Conservation (phyloP, 495 filamentous ascomycete genomes). For the Xylaria castorea region DNA sequence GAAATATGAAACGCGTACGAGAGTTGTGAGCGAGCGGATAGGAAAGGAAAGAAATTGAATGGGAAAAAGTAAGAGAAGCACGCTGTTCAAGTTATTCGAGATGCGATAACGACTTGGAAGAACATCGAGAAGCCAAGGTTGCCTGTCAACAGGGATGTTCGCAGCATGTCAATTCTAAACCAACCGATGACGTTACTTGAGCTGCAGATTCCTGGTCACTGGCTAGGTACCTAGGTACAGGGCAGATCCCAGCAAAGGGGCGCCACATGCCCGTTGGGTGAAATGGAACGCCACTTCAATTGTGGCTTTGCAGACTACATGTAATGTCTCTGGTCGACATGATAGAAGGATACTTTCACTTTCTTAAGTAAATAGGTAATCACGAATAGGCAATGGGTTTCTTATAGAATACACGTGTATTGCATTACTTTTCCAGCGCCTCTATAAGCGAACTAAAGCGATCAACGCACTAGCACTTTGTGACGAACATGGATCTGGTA, state of each 20-base stretch:
- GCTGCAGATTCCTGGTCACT: neutral
- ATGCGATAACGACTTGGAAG: neutral
- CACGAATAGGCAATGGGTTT: neutral
- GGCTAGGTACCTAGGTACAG: neutral
- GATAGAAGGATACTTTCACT: neutral
- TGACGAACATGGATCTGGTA: neutral
- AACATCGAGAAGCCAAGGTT: conserved; percentile 5
- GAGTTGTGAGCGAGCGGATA: neutral
- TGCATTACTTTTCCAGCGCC: neutral
- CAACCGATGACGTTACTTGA: conserved; percentile 22
- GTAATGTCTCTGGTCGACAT: neutral
- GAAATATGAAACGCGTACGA: conserved; percentile 2
- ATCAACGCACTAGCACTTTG: conserved; percentile 6
- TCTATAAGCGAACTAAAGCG: conserved; percentile 14
- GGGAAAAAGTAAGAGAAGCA: neutral
- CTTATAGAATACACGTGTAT: neutral
- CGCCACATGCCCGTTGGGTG: conserved; percentile 1
- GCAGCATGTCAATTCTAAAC: neutral
- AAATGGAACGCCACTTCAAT: neutral
- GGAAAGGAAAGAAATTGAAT: neutral
- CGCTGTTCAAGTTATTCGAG: neutral
- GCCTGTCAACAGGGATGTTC: neutral
- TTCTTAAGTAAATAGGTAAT: neutral
- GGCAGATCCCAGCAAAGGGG: neutral
- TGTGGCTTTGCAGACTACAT: neutral